phyloP scores from a whole-genome alignment of 2,329 filamentous ascomycete genomes.

The Endoconidiophora polonica region DNA sequence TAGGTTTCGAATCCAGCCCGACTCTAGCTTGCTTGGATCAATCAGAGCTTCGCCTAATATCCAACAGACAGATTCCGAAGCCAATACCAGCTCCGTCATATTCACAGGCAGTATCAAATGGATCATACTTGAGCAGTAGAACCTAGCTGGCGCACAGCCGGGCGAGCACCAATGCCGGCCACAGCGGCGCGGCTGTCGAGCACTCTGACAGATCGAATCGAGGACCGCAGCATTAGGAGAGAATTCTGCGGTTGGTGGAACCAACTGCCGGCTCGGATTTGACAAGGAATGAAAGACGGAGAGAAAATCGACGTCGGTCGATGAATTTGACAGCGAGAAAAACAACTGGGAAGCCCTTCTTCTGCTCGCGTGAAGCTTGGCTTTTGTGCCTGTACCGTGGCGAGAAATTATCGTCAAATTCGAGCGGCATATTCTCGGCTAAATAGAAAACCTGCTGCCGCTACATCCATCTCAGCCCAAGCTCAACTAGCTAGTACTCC shows the following conservation, averaged over 20 bases:
- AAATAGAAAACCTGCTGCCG: too few species aligned
- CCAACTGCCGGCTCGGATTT: too few species aligned
- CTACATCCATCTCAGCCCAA: too few species aligned
- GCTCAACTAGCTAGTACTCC: too few species aligned
- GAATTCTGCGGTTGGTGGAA: too few species aligned
- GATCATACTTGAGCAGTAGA: constrained; percentile 10
- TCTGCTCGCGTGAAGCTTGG: constrained; percentile 7
- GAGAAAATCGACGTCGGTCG: background rate
- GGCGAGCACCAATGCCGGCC: constrained; percentile 33
- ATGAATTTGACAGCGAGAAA: background rate
- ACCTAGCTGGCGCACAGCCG: constrained; percentile 10
- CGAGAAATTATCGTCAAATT: constrained; percentile 14
- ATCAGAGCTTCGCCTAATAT: background rate
- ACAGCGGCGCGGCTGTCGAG: constrained; percentile 22
- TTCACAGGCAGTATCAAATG: constrained; percentile 6
- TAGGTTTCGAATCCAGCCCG: too few species aligned
- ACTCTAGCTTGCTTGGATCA: too few species aligned
- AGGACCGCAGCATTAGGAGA: constrained; percentile 46
- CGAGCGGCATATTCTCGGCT: background rate
- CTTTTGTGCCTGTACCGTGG: constrained; percentile 27
- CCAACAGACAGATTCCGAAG: background rate
- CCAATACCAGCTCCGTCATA: background rate
- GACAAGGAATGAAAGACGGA: too few species aligned
- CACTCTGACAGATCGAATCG: constrained; percentile 46
- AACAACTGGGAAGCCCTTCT: background rate